A percentile compares a stretch with the other conserved stretches of the same genome.
Conservation (phyloP, 2,329 filamentous ascomycete species). For the Chrysosphaeria jannelii region DNA sequence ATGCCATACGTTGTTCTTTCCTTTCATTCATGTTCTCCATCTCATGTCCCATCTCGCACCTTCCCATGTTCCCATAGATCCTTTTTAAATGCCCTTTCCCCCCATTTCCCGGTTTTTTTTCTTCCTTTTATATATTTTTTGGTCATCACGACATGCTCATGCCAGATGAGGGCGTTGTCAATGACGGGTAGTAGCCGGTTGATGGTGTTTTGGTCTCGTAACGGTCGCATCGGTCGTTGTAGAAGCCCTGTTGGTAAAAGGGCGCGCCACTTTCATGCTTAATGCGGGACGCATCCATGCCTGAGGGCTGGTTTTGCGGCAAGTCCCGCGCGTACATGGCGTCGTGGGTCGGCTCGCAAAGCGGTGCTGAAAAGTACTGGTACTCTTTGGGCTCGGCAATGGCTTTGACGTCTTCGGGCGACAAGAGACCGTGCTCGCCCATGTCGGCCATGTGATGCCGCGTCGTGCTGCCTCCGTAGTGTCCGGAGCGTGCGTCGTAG, state of each 20-base stretch:
- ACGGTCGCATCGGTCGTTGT: constrained; percentile 14
- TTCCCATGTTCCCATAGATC: too few relatives aligned
- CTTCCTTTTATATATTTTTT: too few relatives aligned
- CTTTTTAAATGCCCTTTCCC: too few relatives aligned
- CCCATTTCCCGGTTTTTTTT: too few relatives aligned
- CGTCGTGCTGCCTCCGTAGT: constrained; percentile 13
- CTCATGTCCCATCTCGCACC: too few relatives aligned
- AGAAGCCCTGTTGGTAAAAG: too few relatives aligned
- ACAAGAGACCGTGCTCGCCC: constrained; percentile 17
- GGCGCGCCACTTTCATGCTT: too few relatives aligned
- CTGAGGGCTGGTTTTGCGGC: too few relatives aligned
- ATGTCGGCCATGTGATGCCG: constrained; percentile 16
- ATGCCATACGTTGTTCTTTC: too few relatives aligned
- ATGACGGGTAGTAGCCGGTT: constrained; percentile 21
- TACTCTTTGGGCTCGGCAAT: constrained; percentile 20
- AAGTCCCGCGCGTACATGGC: too few relatives aligned
- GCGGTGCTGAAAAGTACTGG: constrained; percentile 20
- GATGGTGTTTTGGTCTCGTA: constrained; percentile 23
- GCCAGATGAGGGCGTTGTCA: constrained; percentile 15
- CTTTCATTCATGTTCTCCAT: too few relatives aligned
- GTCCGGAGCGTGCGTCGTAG: constrained; percentile 12
- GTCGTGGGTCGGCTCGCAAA: constrained; percentile 18
- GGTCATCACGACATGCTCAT: constrained; percentile 14
- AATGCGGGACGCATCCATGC: too few relatives aligned
- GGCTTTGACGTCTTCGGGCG: constrained; percentile 19